Base-by-base conservation (phyloP, 225 moss, liverwort and hornwort genomes). In the Antitrichia curtipendula region DNA sequence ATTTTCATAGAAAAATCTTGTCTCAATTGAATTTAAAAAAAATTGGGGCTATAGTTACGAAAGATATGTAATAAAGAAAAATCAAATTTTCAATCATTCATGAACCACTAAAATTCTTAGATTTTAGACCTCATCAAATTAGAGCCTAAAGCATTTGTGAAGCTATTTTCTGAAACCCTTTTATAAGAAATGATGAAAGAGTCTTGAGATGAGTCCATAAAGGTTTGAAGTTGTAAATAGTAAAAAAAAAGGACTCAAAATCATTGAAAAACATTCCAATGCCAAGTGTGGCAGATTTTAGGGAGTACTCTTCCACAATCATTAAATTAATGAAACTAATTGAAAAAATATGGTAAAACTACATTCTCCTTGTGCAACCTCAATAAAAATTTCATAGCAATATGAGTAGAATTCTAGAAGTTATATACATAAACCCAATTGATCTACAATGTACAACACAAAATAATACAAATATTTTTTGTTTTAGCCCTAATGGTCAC, bases 391-490 rank as follows among this genome's bases (percentile, higher is more conserved):
- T 70, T 27, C 5, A 41, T 43, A 0, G 43, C 1, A 27, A 5
- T 41, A 14, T 0, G 1, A 71, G 1, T 71, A 16, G 9, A 43
- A 27, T 0, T 16, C 15, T 0, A 43, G 0, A 43, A 41, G 5
- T 41, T 70, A 8, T 70, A 2, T 15, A 70, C 5, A 2, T 15
- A 14, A 70, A 41, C 0, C 9, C 5, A 70, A 70, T 25, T 25
- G 41, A 3, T 5, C 1, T 25, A 0, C 8, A 70, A 70, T 1
- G 0, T n/a, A n/a, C 25, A 1, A 71, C 0, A 41, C 27, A 27
- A 41, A 71, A 43, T 38, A 43, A 1, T 43, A 27, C 9, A 27
- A 71, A 12, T 5, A 0, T 41, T 41, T 16, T 2, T 41, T 71
- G 3, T 16, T 71, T 71, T 71, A 66, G n/a, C 4, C 12, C 5